phyloP scores from a whole-genome alignment of 805 yeast genomes.

The Vanderwaltozyma verrucispora region DNA sequence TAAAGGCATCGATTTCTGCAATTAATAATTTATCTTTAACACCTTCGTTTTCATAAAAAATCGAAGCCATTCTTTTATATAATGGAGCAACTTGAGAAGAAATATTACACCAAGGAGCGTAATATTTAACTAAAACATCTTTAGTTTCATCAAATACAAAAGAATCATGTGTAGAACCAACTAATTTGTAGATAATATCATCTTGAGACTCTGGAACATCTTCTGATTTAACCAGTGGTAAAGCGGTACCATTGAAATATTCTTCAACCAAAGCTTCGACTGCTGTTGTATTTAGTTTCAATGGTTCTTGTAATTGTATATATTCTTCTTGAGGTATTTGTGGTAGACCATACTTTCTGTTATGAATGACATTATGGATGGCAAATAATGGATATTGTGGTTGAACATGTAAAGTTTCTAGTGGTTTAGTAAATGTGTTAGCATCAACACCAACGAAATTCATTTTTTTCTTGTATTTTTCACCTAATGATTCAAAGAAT shows the following conservation, averaged over 20 bases:
- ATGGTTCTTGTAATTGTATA: slow-evolving; percentile 14
- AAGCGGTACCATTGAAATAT: slow-evolving; percentile 51
- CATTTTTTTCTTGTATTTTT: slow-evolving; percentile 64
- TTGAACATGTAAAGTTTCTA: slow-evolving; percentile 72
- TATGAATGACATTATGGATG: slow-evolving; percentile 59
- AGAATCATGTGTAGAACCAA: slow-evolving; percentile 72
- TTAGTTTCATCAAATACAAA: slow-evolving; percentile 46
- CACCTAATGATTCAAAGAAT: slow-evolving; percentile 53
- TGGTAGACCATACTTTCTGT: slow-evolving; percentile 68
- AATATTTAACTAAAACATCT: slow-evolving; percentile 80
- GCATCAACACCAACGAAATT: slow-evolving; percentile 90
- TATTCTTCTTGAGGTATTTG: slow-evolving; percentile 37
- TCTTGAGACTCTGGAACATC: slow-evolving; percentile 78
- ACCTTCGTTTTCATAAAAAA: slow-evolving; percentile 43
- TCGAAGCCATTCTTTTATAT: slow-evolving; percentile 76
- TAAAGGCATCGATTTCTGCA: slow-evolving; percentile 85
- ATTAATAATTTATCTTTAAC: slow-evolving; percentile 49
- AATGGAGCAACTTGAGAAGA: slow-evolving; percentile 86
- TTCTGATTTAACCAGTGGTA: slow-evolving; percentile 75
- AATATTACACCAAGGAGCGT: slow-evolving; percentile 98
- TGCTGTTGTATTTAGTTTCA: slow-evolving; percentile 39
- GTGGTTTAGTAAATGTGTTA: slow-evolving; percentile 69
- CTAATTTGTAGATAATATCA: slow-evolving; percentile 62
- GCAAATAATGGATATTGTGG: slow-evolving; percentile 85
- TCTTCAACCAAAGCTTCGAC: slow-evolving; percentile 54